A percentile compares a stretch with the other conserved stretches of the same genome.
phyloP scores from a whole-genome alignment of 345 rosid species.

The Aurinia saxatilis region DNA sequence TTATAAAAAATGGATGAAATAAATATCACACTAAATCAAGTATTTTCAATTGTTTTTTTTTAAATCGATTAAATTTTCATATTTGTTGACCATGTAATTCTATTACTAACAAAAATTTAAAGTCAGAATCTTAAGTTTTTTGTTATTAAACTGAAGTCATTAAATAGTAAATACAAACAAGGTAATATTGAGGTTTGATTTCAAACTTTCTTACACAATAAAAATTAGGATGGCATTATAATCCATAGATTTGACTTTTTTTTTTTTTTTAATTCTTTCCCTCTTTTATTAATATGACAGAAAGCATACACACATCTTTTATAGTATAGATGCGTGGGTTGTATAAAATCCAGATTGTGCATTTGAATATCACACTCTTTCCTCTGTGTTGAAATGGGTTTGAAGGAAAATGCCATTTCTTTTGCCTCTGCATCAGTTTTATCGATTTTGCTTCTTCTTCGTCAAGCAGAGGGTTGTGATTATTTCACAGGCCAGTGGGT shows the following conservation, averaged over 20 bases:
- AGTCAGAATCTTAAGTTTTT: too few relatives aligned
- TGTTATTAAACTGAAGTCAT: background rate
- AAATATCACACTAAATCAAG: too few relatives aligned
- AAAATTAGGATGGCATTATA: background rate
- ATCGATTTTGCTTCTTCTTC: constrained; percentile 14
- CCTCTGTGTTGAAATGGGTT: constrained; percentile 24
- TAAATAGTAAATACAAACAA: background rate
- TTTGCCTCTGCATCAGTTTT: constrained; percentile 1
- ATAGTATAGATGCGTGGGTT: constrained; percentile 19
- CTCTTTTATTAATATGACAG: background rate
- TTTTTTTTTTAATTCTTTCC: too few relatives aligned
- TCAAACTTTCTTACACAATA: background rate
- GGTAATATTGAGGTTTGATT: background rate
- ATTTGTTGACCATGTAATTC: background rate
- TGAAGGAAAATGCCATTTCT: constrained; percentile 1
- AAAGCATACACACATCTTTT: background rate
- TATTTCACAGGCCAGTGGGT: constrained; percentile 71
- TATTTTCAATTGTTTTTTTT: too few relatives aligned
- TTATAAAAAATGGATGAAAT: too few relatives aligned
- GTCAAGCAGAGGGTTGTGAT: constrained; percentile 30
- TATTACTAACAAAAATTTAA: too few relatives aligned
- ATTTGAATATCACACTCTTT: constrained; percentile 21
- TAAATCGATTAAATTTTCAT: too few relatives aligned
- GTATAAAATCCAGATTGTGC: constrained; percentile 18
- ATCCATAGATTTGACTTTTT: constrained; percentile 4